phyloP scores from a whole-genome alignment of 2,329 filamentous ascomycete genomes.

The Mariannaea sp. region DNA sequence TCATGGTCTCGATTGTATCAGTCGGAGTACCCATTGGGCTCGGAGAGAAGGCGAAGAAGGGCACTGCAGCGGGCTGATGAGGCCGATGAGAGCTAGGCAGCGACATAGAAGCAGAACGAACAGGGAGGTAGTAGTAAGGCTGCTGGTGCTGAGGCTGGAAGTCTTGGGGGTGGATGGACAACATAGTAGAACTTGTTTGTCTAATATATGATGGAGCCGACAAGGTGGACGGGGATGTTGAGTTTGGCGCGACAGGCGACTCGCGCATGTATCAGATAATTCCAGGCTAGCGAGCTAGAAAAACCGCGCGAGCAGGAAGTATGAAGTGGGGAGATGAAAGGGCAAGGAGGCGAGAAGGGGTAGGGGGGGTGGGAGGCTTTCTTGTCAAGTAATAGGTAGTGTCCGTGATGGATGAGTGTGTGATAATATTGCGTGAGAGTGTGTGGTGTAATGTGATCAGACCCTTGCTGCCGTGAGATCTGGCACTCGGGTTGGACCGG shows the following conservation, averaged over 20 bases:
- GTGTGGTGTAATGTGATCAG: not conserved
- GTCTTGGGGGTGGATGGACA: conserved; percentile 38
- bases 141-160: conserved; percentile 24
- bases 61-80: conserved; percentile 16
- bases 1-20: conserved; percentile 26
- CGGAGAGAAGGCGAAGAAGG: conserved; percentile 26
- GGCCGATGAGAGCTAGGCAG: conserved; percentile 9
- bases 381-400: conserved; percentile 31
- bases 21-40: conserved; percentile 24
- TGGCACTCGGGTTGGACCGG: conserved; percentile 36
- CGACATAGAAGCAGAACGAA: conserved; percentile 10
- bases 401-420: conserved; percentile 18
- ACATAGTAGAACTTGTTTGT: conserved; percentile 39
- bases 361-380: conserved; percentile 25
- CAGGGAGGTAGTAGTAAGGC: conserved; percentile 34
- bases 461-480: conserved; percentile 26
- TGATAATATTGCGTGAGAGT: conserved; percentile 7
- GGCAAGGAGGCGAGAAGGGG: conserved; percentile 29
- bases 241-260: conserved; percentile 29
- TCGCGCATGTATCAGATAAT: conserved; percentile 39
- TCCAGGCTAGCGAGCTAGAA: conserved; percentile 37
- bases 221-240: conserved; percentile 37
- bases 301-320: conserved; percentile 26
- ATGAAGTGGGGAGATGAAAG: conserved; percentile 27
- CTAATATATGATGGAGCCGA: conserved; percentile 34